A percentile compares a stretch with the other conserved stretches of the same genome.
Evolutionary conservation across 2,329 filamentous ascomycete species (phyloP).

Genomic region (Cordyceps tenuipes): DNA sequence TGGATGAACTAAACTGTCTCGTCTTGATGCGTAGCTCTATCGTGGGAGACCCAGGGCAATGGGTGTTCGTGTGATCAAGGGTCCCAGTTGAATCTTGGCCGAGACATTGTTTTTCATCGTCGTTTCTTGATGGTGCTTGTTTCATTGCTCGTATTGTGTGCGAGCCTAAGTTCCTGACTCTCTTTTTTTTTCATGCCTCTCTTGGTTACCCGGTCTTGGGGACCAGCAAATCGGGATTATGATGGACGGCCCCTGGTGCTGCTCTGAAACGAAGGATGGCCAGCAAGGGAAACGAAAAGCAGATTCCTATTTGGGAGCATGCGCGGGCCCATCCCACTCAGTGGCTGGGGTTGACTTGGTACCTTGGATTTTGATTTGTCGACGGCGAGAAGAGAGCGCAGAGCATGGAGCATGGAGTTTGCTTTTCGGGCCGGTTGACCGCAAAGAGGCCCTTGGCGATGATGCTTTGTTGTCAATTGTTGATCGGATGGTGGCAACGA

Average conservation of each 20-base stretch:
- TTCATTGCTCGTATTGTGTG: too few species aligned
- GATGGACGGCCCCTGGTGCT: neutral
- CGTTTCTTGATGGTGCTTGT: neutral
- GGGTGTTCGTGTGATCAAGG: neutral
- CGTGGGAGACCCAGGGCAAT: neutral
- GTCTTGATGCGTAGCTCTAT: neutral
- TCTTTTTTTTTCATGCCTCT: neutral
- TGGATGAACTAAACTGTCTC: neutral
- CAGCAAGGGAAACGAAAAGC: neutral
- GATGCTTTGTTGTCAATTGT: too few species aligned
- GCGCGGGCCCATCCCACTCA: neutral
- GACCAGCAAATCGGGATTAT: neutral
- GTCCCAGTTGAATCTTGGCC: neutral
- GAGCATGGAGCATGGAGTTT: too few species aligned
- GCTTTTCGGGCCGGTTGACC: too few species aligned
- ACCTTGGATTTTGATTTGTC: neutral
- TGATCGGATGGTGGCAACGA: too few species aligned
- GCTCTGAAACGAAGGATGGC: neutral
- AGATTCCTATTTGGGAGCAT: constrained; percentile 7
- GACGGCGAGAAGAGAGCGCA: too few species aligned
- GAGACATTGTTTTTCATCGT: neutral
- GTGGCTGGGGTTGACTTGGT: neutral
- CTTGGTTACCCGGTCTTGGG: neutral
- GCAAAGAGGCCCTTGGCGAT: too few species aligned
- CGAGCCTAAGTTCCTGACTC: neutral